Conservation (phyloP, 2,329 filamentous ascomycete genomes). For the Calonectria henricotiae region DNA sequence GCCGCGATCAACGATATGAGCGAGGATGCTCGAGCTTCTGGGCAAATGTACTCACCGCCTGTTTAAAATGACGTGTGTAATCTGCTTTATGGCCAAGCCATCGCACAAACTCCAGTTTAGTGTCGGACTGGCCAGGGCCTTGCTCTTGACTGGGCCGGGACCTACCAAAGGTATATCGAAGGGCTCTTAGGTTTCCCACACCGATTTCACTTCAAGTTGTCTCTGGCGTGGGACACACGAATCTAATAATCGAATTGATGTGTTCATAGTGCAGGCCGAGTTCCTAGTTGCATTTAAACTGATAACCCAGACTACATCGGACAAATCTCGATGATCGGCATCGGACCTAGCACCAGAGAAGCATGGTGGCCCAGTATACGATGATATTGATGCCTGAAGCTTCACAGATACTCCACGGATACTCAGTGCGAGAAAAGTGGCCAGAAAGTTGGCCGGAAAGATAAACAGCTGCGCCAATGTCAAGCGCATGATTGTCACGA, state of each 20-base stretch:
- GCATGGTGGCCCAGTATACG: not conserved
- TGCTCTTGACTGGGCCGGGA: not conserved
- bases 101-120: not conserved
- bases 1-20: conserved; percentile 36
- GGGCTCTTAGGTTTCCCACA: not conserved
- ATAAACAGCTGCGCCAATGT: not conserved
- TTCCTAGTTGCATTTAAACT: not conserved
- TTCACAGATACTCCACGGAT: not conserved
- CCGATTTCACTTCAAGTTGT: conserved; percentile 25
- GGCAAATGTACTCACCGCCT: conserved; percentile 29
- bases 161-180: not conserved
- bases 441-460: not conserved
- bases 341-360: conserved; percentile 15
- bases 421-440: conserved; percentile 3
- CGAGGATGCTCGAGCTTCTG: conserved; percentile 25
- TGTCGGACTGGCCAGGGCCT: conserved; percentile 15
- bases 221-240: conserved; percentile 26
- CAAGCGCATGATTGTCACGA: not conserved
- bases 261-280: conserved; percentile 22
- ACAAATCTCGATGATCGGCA: conserved; percentile 27
- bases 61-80: conserved; percentile 18
- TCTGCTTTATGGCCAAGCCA: conserved; percentile 11
- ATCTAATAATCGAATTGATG: conserved; percentile 30
- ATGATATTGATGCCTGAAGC: conserved; percentile 6
- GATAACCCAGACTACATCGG: conserved; percentile 34